These are phyloP conservation scores for Cercospora sesami DNA, from an alignment of 2,329 filamentous ascomycete species.

Conservation along the genomic window DNA sequence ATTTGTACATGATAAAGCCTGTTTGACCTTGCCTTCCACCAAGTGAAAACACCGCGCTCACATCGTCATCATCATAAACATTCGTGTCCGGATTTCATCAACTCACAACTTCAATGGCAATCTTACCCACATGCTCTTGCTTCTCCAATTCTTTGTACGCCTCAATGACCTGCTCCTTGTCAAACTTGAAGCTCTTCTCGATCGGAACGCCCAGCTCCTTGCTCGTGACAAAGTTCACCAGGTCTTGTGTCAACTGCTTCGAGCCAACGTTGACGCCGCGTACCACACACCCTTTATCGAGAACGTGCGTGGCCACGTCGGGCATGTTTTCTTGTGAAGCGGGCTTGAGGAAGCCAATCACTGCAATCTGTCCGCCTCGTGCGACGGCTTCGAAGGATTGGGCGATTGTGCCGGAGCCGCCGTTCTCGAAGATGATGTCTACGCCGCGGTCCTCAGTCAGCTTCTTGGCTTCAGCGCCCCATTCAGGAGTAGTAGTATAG, in stretches of 20 bases:
- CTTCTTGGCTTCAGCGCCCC: constrained; percentile 57
- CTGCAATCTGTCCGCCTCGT: constrained; percentile 38
- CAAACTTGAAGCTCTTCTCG: constrained; percentile 43
- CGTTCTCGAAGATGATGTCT: constrained; percentile 52
- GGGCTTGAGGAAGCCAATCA: constrained; percentile 20
- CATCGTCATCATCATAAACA: not conserved
- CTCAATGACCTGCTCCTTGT: constrained; percentile 31
- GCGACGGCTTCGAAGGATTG: constrained; percentile 19
- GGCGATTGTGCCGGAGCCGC: constrained; percentile 37
- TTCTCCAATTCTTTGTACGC: constrained; percentile 37
- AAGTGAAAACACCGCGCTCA: constrained; percentile 2
- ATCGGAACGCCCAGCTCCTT: constrained; percentile 39
- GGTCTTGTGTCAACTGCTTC: constrained; percentile 49
- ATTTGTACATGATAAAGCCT: not conserved
- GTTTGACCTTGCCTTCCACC: not conserved
- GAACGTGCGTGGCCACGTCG: constrained; percentile 18
- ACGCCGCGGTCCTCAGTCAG: constrained; percentile 44
- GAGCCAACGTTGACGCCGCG: constrained; percentile 29
- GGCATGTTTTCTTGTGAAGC: constrained; percentile 23
- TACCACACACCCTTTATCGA: constrained; percentile 17
- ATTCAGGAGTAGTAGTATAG: constrained; percentile 58
- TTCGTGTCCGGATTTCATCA: not conserved
- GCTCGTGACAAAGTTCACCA: constrained; percentile 43
- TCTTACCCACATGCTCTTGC: constrained; percentile 39
- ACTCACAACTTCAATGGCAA: constrained; percentile 25